Percentiles rank a stretch among this genome's conserved stretches.
phyloP scores from a whole-genome alignment of 441 rosid species.

The Hura crepitans region DNA sequence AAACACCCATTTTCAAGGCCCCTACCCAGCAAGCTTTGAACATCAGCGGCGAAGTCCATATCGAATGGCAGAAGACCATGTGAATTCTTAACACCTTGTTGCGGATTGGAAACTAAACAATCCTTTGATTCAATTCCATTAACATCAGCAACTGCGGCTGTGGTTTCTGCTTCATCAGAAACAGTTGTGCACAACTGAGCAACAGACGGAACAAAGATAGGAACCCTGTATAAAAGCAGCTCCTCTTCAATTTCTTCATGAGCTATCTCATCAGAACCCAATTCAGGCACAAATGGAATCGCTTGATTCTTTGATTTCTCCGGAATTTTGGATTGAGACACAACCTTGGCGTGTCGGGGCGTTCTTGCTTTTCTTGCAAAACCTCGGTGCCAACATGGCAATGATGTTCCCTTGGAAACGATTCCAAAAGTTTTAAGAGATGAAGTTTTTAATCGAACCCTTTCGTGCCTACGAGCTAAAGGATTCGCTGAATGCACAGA shows the following conservation, averaged over 20 bases:
- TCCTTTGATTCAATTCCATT: slow-evolving; percentile 26
- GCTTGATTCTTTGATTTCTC: slow-evolving; percentile 19
- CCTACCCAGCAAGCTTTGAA: slow-evolving; percentile 72
- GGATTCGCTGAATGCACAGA: slow-evolving; percentile 84
- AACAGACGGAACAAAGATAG: slow-evolving; percentile 55
- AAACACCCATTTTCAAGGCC: slow-evolving; percentile 63
- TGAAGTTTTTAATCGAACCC: slow-evolving; percentile 67
- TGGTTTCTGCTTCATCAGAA: slow-evolving; percentile 27
- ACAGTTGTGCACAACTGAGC: slow-evolving; percentile 43
- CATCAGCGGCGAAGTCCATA: slow-evolving; percentile 82
- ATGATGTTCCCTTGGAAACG: slow-evolving; percentile 12
- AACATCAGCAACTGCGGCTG: slow-evolving; percentile 4
- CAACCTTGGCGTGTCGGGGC: slow-evolving; percentile 46
- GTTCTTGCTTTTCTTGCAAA: slow-evolving; percentile 79
- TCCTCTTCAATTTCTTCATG: slow-evolving; percentile 56
- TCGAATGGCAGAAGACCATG: slow-evolving; percentile 68
- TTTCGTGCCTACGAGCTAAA: slow-evolving; percentile 74
- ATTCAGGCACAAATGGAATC: slow-evolving; percentile 63
- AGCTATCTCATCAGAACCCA: slow-evolving; percentile 52
- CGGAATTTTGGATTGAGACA: neutral
- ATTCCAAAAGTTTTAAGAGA: slow-evolving; percentile 32
- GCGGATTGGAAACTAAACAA: neutral
- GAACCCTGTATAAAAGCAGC: slow-evolving; percentile 77
- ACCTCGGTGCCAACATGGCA: slow-evolving; percentile 71
- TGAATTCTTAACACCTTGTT: slow-evolving; percentile 29